Percentiles rank a stretch among this genome's conserved stretches.
Evolutionary conservation across 1,284 basidiomycete genomes (phyloP).

Genomic region (Ceratobasidium sp.): DNA sequence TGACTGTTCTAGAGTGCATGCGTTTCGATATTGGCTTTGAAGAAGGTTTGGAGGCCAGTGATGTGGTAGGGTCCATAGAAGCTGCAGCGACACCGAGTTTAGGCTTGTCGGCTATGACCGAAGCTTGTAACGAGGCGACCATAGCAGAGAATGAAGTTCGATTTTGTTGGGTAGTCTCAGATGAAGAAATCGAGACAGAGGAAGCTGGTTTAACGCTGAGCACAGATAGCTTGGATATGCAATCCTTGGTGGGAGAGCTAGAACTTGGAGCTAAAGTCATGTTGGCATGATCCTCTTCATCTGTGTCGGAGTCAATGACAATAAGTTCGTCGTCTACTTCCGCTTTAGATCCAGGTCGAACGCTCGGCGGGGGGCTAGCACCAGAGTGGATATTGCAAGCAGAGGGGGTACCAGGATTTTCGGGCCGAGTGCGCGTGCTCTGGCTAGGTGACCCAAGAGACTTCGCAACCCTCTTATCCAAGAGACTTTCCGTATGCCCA

Average conservation of each 20-base stretch:
- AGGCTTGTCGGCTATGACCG: neutral
- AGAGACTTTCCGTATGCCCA: no score
- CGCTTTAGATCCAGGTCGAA: slow-evolving; percentile 1
- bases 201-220: neutral
- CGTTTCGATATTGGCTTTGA: slow-evolving; percentile 16
- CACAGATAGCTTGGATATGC: neutral
- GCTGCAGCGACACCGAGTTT: neutral
- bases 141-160: slow-evolving; percentile 24
- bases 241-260: neutral
- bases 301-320: slow-evolving; percentile 37
- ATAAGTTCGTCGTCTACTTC: slow-evolving; percentile 35
- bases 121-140: slow-evolving; percentile 14
- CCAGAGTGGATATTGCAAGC: neutral
- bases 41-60: neutral
- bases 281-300: slow-evolving; percentile 18
- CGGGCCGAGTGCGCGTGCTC: no score
- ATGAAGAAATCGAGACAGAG: neutral
- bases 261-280: neutral
- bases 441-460: neutral
- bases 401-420: neutral
- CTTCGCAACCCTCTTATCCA: neutral
- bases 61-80: neutral
- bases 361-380: neutral
- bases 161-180: neutral
- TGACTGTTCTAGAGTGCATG: neutral